These are phyloP conservation scores for Dipteronia dyeriana DNA, from an alignment of 345 rosid species.

Conservation along the genomic window DNA sequence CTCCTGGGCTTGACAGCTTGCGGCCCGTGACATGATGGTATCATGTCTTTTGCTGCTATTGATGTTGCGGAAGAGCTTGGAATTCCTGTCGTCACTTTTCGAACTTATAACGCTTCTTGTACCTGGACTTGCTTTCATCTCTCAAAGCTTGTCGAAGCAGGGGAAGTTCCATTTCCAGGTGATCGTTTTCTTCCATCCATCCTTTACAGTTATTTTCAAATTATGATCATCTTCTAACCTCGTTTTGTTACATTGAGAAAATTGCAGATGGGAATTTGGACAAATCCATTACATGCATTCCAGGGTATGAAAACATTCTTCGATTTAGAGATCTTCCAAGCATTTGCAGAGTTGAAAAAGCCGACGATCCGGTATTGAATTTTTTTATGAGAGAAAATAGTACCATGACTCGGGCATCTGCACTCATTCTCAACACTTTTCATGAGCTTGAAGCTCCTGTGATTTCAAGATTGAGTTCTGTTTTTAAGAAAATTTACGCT, in stretches of 20 bases:
- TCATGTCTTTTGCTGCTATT: conserved; percentile 24
- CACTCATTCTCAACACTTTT: conserved; percentile 43
- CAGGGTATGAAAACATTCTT: conserved; percentile 17
- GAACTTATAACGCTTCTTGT: conserved; percentile 33
- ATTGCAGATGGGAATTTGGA: conserved; percentile 16
- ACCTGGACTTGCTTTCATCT: conserved; percentile 35
- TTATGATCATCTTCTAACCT: too few relatives aligned
- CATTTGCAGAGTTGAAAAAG: background rate
- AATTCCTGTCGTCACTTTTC: conserved; percentile 32
- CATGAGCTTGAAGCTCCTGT: conserved; percentile 36
- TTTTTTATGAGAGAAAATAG: background rate
- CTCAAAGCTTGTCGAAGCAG: conserved; percentile 35
- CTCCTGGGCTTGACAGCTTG: too few relatives aligned
- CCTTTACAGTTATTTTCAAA: too few relatives aligned
- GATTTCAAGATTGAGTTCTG: conserved; percentile 21
- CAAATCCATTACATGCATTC: conserved; percentile 16
- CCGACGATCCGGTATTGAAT: background rate
- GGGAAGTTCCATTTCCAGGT: conserved; percentile 49
- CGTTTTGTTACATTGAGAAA: too few relatives aligned
- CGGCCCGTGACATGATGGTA: too few relatives aligned
- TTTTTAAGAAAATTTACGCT: conserved; percentile 23
- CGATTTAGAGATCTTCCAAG: conserved; percentile 25
- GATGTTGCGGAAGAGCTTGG: conserved; percentile 42
- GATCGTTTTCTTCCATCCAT: too few relatives aligned
- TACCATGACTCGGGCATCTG: conserved; percentile 24